Evolutionary conservation across 306 rosid genomes (phyloP).

Genomic region (Senna siamea): DNA sequence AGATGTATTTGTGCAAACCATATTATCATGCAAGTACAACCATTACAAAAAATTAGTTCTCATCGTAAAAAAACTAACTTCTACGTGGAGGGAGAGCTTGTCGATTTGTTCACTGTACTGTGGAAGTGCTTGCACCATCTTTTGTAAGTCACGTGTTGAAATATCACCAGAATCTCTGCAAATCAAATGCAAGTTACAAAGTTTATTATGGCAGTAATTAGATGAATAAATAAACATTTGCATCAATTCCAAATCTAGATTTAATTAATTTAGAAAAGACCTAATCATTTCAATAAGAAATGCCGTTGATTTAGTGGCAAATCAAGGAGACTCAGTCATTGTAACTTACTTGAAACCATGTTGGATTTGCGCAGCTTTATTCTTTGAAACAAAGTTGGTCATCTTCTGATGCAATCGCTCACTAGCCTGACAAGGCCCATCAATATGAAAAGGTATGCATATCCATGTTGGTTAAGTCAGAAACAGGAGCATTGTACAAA

Average conservation of each 20-base stretch:
- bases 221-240: conserved; percentile 24
- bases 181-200: conserved; percentile 33
- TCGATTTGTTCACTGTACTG: conserved; percentile 94
- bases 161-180: conserved; percentile 70
- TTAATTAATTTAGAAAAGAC: conserved; percentile 23
- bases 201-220: conserved; percentile 25
- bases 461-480: conserved; percentile 13
- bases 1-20: neutral
- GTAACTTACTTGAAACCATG: conserved; percentile 79
- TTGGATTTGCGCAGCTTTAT: conserved; percentile 94
- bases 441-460: conserved; percentile 31
- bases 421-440: conserved; percentile 76
- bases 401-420: conserved; percentile 91
- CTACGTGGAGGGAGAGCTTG: conserved; percentile 93
- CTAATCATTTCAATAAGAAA: conserved; percentile 21
- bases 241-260: conserved; percentile 27
- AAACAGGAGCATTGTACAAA: conserved; percentile 16
- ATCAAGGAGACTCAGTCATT: conserved; percentile 13
- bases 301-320: conserved; percentile 19
- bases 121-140: conserved; percentile 97
- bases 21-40: conserved; percentile 8
- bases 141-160: conserved; percentile 82
- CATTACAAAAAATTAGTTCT: neutral
- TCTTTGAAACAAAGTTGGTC: conserved; percentile 82
- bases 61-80: conserved; percentile 56